Evolutionary conservation across 176 grass and related monocot species (phyloP), one percentile per base, ranked within the genome.

Genomic region (Areca catechu): DNA sequence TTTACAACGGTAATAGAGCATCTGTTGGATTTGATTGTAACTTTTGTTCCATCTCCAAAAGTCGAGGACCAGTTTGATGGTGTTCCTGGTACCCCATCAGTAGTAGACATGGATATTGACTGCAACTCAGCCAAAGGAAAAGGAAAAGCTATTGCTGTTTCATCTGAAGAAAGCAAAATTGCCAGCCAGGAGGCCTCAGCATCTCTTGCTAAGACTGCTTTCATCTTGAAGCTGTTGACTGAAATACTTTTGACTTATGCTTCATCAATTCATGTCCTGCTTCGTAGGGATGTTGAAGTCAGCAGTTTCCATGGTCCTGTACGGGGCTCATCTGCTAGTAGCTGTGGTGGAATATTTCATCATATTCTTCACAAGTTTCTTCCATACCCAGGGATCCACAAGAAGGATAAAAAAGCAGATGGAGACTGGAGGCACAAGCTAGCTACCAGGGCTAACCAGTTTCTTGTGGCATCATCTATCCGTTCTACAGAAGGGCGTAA

Each of bases 341-440:
- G 37, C 28, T 69, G 70, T 50, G 70, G 87, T 66, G 87, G 93
- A 19, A 67, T 98, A 37, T 92, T 92, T 77, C 67, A 58, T 80
- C 87, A 85, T 75, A 81, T 98, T 56, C 71, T 98, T 66, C 93
- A 88, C 15, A 82, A 88, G 67, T 92, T 98, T 62, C 75, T 98
- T 50, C 80, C 81, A 16, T 73, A 87, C 58, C 69, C 81, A 73
- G 69, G 60, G 55, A 88, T 80, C 71, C 78, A 74, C 68, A 98
- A 98, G 75, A 97, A 98, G 74, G 93, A 98, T 30, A 98, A 83
- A 53, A 98, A 88, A 75, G n/a, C 58, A 49, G 88, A 98, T 77
- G 77, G 80, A 49, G 93, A 98, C 74, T 98, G 93, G 93, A 90
- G 88, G 74, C 86, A 89, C 54, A 98, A 92, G 67, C 77, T 98